Conservation (phyloP, 257 asterid genomes). For the Primulina tabacum region DNA sequence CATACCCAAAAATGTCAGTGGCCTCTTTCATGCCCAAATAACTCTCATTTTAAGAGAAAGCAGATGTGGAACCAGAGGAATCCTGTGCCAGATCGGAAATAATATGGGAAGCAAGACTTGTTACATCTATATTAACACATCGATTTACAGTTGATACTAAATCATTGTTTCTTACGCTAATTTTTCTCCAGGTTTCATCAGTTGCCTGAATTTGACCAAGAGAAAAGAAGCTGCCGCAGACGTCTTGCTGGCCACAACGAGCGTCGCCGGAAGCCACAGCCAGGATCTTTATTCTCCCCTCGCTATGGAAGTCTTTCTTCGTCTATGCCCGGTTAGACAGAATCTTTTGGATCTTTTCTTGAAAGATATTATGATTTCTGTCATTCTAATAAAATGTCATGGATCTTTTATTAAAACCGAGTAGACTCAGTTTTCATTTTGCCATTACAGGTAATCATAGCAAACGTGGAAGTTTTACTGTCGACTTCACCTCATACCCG, state of each 20-base stretch:
- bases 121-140: not conserved
- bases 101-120: not conserved
- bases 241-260: conserved; percentile 95
- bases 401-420: not conserved
- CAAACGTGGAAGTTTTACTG: conserved; percentile 58
- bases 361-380: not conserved
- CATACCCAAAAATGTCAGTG: too few species aligned
- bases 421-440: not conserved
- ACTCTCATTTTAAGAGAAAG: not conserved
- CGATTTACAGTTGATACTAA: not conserved
- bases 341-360: not conserved
- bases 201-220: conserved; percentile 86
- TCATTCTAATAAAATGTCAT: not conserved
- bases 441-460: conserved; percentile 49
- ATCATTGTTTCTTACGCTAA: conserved; percentile 20
- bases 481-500: conserved; percentile 68
- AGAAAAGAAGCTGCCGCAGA: conserved; percentile 88
- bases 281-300: conserved; percentile 53
- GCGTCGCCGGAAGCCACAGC: conserved; percentile 83
- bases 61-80: not conserved
- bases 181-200: conserved; percentile 66
- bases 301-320: conserved; percentile 57
- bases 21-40: not conserved
- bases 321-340: conserved; percentile 53
- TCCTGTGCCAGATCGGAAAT: not conserved